Base-by-base conservation (phyloP, 2,329 filamentous ascomycete species). In the Pseudonectria foliicola region DNA sequence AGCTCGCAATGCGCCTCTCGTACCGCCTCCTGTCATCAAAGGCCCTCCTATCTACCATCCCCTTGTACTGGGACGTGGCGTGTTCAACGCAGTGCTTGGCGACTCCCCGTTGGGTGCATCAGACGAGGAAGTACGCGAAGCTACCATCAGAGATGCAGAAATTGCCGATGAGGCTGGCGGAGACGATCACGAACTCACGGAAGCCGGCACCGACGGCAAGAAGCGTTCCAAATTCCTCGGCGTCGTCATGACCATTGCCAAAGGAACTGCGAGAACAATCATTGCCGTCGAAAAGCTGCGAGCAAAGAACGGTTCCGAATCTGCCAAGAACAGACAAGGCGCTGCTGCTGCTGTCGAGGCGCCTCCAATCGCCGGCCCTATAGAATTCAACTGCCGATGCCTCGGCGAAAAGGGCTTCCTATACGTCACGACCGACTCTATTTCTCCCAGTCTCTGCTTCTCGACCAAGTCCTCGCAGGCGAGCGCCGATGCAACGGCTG, bases 1-100 rank as follows among this genome's bases (percentile, higher is more conserved):
- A 59, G 73, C 75, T 2, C 86, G 86, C 56, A 81, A 82, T 38
- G 77, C 82, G 2, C 85, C 85, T 0, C 59, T 89, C 0, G 80
- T 81, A 2, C 77, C 71, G 0, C 65, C 68, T 0, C 37, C 40
- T 0, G 2, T 8, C 2, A 4, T 30, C 3, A 25, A 35, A 8
- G 5, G 8, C 0, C 7, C 30, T 11, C 28, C 39, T 2, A 16
- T 12, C 2, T 10, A 34, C 3, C n/a, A 28, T 4, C 5, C 11
- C 3, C 27, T 10, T 10, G 3, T 6, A 1, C 35, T 41, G 10
- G 15, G 29, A 3, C 11, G n/a, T 0, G 39, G 52, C 4, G 50
- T 63, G 1, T 63, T 72, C 28, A 60, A 66, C 2, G 62, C 67
- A 3, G 57, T 56, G 1, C 52, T 50, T 2, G 59, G 44, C 3